Percentiles rank a stretch among this genome's conserved stretches.
These are phyloP conservation scores for Talaromyces sp. DNA, from an alignment of 2,329 filamentous ascomycete genomes.

Conservation along the genomic window DNA sequence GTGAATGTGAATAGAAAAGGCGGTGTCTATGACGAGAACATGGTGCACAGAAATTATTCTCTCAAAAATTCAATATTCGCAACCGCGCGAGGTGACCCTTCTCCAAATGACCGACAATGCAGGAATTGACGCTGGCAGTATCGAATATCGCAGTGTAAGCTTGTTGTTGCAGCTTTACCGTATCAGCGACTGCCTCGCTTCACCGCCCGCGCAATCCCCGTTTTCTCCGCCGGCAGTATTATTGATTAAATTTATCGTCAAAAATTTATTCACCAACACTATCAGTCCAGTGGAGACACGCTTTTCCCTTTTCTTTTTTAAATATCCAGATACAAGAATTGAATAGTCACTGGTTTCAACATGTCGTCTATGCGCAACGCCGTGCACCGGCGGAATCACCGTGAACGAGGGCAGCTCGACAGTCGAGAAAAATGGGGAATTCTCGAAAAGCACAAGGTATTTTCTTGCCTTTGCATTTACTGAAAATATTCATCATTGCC, in stretches of 20 bases:
- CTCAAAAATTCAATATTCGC: background rate
- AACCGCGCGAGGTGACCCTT: background rate
- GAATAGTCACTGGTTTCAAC: background rate
- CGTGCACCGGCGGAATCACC: conserved; percentile 76
- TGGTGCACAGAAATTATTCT: background rate
- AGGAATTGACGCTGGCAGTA: background rate
- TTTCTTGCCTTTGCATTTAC: background rate
- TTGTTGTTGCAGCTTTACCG: background rate
- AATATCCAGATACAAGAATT: background rate
- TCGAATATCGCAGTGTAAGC: background rate
- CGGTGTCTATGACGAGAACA: background rate
- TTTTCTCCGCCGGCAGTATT: conserved; percentile 11
- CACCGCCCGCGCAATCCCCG: background rate
- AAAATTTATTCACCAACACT: background rate
- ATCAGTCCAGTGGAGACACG: background rate
- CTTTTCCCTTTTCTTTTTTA: background rate
- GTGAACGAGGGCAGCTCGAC: conserved; percentile 80
- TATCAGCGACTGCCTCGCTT: background rate
- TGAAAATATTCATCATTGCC: background rate
- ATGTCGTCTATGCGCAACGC: conserved; percentile 57
- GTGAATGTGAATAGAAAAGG: background rate
- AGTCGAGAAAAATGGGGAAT: conserved; percentile 83
- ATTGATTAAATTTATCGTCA: conserved; percentile 46
- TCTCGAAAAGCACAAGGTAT: conserved; percentile 88
- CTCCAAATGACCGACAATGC: background rate